Evolutionary conservation across 768 basidiomycete species (phyloP), one percentile per base, ranked within the genome.

Genomic region (Artomyces pyxidatus): DNA sequence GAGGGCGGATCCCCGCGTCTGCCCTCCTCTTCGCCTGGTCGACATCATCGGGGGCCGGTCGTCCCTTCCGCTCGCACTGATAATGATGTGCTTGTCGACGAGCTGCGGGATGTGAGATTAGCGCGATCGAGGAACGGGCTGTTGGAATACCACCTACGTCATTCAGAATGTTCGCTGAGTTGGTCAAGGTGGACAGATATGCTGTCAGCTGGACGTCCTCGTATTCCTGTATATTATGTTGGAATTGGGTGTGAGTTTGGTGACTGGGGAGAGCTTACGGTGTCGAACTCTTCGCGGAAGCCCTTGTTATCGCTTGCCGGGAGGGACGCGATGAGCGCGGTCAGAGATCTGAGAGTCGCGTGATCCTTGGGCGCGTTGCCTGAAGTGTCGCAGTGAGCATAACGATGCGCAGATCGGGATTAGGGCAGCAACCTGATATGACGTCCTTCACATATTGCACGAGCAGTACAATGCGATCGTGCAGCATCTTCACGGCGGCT

Each of bases 401-500:
- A 37, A 37, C 17, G 21, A 28, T 29, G 35, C 41, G 22, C 43
- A 30, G 45, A 21, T 43, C 19, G 26, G 38, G 22, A 37, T 43
- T 21, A 38, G 12, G 25, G 40, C n/a, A 11, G 54, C 74, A 35
- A 87, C 92, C 85, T 63, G 81, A 74, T 42, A 89, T 73, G 16
- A 86, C 85, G 21, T 80, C 80, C 3, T 77, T 66, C 28, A 98
- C 81, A 65, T 99, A 98, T 63, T 83, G 77, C n/a, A 91, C 81
- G 8, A 99, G 77, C 6, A 94, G 70, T 42, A 83, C 55, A 42
- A 98, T 88, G 42, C 96, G 81, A 56, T 96, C 92, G 59, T 93
- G 83, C 47, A 99, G 75, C 96, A 98, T 98, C 63, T 91, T 86
- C 47, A 99, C 85, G 10, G 96, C 96, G 42, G 93, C 90, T 54